phyloP scores from a whole-genome alignment of 2,329 filamentous ascomycete genomes.

The Ceratocystis albifundus region DNA sequence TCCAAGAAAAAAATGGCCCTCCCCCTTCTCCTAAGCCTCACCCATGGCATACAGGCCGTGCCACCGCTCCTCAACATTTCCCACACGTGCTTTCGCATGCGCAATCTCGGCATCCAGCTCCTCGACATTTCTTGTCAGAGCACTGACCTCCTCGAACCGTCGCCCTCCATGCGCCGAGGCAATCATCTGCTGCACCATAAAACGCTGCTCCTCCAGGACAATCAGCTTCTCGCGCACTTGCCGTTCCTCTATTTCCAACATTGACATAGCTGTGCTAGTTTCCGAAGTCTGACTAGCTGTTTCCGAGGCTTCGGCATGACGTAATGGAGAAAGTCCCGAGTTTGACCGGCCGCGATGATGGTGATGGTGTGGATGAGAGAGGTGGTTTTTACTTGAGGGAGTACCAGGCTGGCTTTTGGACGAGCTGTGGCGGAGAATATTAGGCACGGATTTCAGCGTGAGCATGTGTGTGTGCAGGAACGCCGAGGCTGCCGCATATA shows the following conservation, averaged over 20 bases:
- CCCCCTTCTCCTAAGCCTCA: background rate
- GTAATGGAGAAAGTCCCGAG: constrained; percentile 32
- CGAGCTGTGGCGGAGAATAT: constrained; percentile 41
- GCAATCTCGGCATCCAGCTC: constrained; percentile 73
- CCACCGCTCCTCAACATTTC: constrained; percentile 46
- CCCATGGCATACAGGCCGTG: constrained; percentile 23
- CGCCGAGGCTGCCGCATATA: constrained; percentile 68
- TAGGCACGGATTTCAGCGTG: constrained; percentile 63
- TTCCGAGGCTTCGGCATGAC: constrained; percentile 36
- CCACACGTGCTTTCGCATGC: constrained; percentile 51
- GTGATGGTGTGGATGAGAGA: constrained; percentile 13
- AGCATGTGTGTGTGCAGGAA: constrained; percentile 89
- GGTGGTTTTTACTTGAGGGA: background rate
- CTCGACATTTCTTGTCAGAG: constrained; percentile 66
- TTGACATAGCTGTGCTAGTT: constrained; percentile 35
- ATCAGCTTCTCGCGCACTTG: constrained; percentile 67
- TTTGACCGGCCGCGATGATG: background rate
- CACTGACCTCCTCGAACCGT: constrained; percentile 77
- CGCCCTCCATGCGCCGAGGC: constrained; percentile 61
- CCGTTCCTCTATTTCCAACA: constrained; percentile 72
- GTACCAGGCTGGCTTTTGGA: background rate
- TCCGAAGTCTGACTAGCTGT: constrained; percentile 42
- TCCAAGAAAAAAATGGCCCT: background rate
- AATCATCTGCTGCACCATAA: constrained; percentile 80
- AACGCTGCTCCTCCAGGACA: constrained; percentile 81